These are phyloP conservation scores for Letharia lupina DNA, from an alignment of 495 filamentous ascomycete genomes.

Conservation along the genomic window DNA sequence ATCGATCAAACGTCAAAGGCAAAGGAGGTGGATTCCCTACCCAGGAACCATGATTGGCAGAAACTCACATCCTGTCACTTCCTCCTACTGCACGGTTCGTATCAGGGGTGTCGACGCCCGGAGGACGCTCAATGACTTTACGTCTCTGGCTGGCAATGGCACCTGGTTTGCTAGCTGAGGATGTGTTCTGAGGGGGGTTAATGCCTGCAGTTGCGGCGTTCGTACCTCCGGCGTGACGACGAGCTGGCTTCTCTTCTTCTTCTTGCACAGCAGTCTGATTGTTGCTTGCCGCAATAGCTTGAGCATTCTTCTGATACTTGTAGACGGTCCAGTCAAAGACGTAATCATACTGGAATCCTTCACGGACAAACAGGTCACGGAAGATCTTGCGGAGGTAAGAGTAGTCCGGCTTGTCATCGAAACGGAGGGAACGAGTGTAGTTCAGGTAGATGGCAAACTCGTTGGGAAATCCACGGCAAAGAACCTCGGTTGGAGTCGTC, in stretches of 20 bases:
- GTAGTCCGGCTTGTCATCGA: conserved; percentile 99
- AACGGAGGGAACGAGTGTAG: conserved; percentile 97
- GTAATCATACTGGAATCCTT: conserved; percentile 99
- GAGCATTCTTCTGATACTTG: conserved; percentile 99
- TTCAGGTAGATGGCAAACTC: conserved; percentile 99
- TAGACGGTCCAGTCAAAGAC: conserved; percentile 99
- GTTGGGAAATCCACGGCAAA: conserved; percentile 98
- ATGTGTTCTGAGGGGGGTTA: conserved; percentile 45
- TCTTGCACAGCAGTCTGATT: conserved; percentile 61
- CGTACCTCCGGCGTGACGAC: conserved; percentile 49
- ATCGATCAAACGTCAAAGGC: conserved; percentile 66
- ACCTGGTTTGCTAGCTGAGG: conserved; percentile 58
- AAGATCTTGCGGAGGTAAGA: conserved; percentile 99
- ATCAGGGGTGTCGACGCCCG: conserved; percentile 65
- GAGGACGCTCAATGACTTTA: conserved; percentile 64
- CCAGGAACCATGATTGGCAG: conserved; percentile 73
- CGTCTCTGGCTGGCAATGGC: conserved; percentile 72
- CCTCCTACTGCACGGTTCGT: conserved; percentile 82
- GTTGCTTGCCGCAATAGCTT: conserved; percentile 72
- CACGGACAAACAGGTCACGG: conserved; percentile 97
- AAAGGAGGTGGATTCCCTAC: conserved; percentile 83
- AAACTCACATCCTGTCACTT: conserved; percentile 99
- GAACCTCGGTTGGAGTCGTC: conserved; percentile 98
- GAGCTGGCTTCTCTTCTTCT: conserved; percentile 60
- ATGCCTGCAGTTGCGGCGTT: conserved; percentile 51